These are phyloP conservation scores for Bipolaris oryzae DNA, from an alignment of 2,329 filamentous ascomycete species.

Conservation along the genomic window DNA sequence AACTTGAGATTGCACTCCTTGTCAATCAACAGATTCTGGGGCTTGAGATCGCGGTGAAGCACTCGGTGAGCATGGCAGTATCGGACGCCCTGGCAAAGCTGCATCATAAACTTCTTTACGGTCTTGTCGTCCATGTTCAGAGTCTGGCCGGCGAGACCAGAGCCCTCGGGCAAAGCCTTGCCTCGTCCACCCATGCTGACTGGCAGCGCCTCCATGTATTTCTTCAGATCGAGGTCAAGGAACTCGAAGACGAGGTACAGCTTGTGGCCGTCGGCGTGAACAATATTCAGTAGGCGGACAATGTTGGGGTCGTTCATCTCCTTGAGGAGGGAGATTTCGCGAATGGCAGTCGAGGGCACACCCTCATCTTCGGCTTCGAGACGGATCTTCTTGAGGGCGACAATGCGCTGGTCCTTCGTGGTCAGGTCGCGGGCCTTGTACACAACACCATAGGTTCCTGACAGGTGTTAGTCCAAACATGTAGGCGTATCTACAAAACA, in stretches of 20 bases:
- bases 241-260: constrained; percentile 93
- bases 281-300: constrained; percentile 85
- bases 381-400: constrained; percentile 93
- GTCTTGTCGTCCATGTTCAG: constrained; percentile 78
- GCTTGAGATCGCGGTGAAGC: constrained; percentile 86
- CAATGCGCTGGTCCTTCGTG: constrained; percentile 77
- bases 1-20: constrained; percentile 87
- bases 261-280: constrained; percentile 93
- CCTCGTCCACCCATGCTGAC: constrained; percentile 83
- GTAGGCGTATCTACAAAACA: background rate
- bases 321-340: constrained; percentile 91
- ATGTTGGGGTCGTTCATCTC: constrained; percentile 94
- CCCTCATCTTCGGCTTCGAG: constrained; percentile 95
- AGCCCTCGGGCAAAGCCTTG: constrained; percentile 81
- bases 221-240: constrained; percentile 89
- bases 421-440: constrained; percentile 91
- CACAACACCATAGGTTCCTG: constrained; percentile 92
- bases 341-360: constrained; percentile 89
- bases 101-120: constrained; percentile 92
- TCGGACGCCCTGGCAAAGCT: constrained; percentile 80
- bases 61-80: constrained; percentile 91
- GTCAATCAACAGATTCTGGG: constrained; percentile 87
- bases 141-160: constrained; percentile 65
- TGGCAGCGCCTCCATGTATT: constrained; percentile 92
- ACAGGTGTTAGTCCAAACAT: constrained; percentile 11